These are phyloP conservation scores for Flaveria brownii DNA, from an alignment of 129 eudicot species.

Conservation along the genomic window DNA sequence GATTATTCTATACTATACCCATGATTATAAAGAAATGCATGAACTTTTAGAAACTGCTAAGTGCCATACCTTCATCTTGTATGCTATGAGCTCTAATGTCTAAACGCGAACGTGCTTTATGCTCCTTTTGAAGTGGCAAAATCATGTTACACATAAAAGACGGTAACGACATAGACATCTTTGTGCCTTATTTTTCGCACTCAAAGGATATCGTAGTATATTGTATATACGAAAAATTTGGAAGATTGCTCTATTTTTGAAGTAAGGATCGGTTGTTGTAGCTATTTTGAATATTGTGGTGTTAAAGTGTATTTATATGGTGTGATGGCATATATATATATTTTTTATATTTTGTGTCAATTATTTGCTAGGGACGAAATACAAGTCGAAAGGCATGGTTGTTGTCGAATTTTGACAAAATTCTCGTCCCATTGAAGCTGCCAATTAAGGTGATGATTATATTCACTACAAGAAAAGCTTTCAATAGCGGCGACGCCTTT, in stretches of 20 bases:
- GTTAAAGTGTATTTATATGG: not conserved
- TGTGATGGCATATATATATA: not conserved
- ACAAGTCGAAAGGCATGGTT: not conserved
- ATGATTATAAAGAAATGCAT: too few species aligned
- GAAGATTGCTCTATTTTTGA: too few species aligned
- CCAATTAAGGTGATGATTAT: conserved; percentile 10
- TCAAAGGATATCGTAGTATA: not conserved
- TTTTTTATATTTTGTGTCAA: not conserved
- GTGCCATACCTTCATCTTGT: conserved; percentile 29
- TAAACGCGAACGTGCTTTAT: not conserved
- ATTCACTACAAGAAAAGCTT: too few species aligned
- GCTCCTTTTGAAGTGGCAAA: conserved; percentile 9
- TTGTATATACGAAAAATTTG: not conserved
- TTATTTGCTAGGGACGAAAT: conserved; percentile 4
- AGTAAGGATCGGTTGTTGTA: not conserved
- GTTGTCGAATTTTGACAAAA: conserved; percentile 4
- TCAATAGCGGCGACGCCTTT: too few species aligned
- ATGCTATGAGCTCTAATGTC: conserved; percentile 29
- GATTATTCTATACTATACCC: too few species aligned
- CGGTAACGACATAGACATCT: not conserved
- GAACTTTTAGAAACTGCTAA: too few species aligned
- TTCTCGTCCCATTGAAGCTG: not conserved
- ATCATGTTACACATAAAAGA: not conserved
- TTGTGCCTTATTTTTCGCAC: too few species aligned
- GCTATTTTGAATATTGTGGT: not conserved